Conservation (phyloP, 805 yeast species). For the Jamesozyma hellenica region DNA sequence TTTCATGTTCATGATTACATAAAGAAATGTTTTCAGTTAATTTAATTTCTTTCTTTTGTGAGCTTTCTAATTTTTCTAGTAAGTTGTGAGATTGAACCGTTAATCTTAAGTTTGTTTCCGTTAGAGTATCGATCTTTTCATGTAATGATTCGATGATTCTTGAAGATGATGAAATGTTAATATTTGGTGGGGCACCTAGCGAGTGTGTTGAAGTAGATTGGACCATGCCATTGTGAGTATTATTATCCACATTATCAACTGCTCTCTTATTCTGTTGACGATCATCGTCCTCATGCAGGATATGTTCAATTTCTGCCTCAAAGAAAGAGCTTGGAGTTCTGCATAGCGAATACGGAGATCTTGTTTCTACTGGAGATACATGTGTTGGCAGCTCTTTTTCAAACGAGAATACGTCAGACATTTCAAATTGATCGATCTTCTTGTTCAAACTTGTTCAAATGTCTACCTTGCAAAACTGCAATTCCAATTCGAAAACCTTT, state of each 20-base stretch:
- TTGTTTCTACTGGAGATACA: background rate
- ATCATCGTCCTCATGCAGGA: conserved; percentile 3
- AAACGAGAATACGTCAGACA: no score
- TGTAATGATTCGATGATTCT: conserved; percentile 37
- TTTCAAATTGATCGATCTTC: no score
- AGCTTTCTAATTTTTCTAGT: conserved; percentile 40
- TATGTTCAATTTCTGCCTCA: conserved; percentile 4
- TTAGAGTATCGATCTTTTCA: conserved; percentile 44
- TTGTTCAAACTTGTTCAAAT: no score
- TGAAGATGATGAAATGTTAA: conserved; percentile 2
- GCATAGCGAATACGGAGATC: background rate
- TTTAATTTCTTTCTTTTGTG: conserved; percentile 35
- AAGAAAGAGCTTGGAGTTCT: conserved; percentile 2
- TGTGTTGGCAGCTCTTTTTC: background rate
- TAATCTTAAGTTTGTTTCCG: conserved; percentile 29
- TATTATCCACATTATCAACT: background rate
- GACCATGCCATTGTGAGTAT: no score
- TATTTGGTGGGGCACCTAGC: background rate
- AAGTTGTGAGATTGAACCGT: conserved; percentile 40
- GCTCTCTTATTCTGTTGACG: background rate
- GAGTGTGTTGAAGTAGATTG: background rate
- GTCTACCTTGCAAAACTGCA: no score
- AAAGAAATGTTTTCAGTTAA: conserved; percentile 47
- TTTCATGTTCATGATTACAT: conserved; percentile 68
- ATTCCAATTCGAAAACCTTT: no score